These are phyloP conservation scores for Microcyclospora tardicrescens DNA, from an alignment of 2,329 filamentous ascomycete genomes.

Conservation along the genomic window DNA sequence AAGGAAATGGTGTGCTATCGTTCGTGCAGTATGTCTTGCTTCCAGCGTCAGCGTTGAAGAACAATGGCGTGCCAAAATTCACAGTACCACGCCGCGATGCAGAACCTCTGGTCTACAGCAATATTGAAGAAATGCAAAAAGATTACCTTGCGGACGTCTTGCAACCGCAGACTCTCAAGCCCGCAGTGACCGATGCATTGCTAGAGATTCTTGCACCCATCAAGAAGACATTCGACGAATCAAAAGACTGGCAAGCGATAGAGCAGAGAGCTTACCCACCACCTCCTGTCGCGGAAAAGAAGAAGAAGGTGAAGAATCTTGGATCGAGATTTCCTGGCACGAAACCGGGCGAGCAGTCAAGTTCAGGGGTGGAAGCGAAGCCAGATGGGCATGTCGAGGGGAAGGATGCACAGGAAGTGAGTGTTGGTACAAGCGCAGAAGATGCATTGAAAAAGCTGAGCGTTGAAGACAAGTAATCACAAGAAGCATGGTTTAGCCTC, in stretches of 20 bases:
- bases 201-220: constrained; percentile 66
- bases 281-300: constrained; percentile 43
- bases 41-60: constrained; percentile 54
- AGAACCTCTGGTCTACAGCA: constrained; percentile 68
- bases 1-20: constrained; percentile 75
- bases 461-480: too few relatives aligned
- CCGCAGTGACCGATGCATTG: constrained; percentile 64
- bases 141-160: constrained; percentile 66
- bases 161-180: constrained; percentile 69
- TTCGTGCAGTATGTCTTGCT: constrained; percentile 82
- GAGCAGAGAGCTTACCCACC: constrained; percentile 71
- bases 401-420: constrained; percentile 27
- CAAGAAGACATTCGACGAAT: constrained; percentile 55
- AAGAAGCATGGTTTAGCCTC: too few relatives aligned
- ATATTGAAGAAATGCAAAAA: constrained; percentile 59
- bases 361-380: constrained; percentile 27
- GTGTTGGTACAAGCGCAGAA: constrained; percentile 29
- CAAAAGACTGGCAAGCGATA: constrained; percentile 67
- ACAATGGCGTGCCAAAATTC: constrained; percentile 45
- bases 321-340: constrained; percentile 50
- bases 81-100: constrained; percentile 50
- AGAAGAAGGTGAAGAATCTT: constrained; percentile 67
- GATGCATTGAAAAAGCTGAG: constrained; percentile 26
- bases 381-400: constrained; percentile 35
- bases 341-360: constrained; percentile 12